Percentiles rank a stretch among this genome's conserved stretches.
Conservation (phyloP, 805 yeast genomes). For the Candida boleticola region DNA sequence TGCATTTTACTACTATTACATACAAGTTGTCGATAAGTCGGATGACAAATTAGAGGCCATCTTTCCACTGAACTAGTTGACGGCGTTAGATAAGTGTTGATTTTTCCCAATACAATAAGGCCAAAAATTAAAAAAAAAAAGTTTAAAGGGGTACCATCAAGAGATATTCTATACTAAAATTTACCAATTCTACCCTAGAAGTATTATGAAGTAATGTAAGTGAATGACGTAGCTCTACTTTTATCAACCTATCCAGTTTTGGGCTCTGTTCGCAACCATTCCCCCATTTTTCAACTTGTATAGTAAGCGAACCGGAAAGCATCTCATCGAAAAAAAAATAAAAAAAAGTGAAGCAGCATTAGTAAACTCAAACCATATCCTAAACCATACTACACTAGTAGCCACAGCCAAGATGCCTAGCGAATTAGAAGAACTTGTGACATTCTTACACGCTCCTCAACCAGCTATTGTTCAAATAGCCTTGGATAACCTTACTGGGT, state of each 20-base stretch:
- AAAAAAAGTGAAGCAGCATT: conserved; percentile 1
- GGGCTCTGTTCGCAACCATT: not conserved
- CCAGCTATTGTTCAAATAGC: conserved; percentile 82
- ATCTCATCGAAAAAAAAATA: conserved; percentile 1
- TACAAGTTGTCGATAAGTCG: conserved; percentile 24
- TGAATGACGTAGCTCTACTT: no score
- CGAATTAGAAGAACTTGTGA: conserved; percentile 58
- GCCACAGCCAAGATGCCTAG: conserved; percentile 46
- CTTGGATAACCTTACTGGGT: conserved; percentile 77
- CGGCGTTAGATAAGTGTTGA: not conserved
- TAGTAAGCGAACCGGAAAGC: no score
- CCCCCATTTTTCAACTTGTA: not conserved
- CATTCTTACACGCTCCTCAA: conserved; percentile 77
- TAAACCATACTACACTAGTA: no score
- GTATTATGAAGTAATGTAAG: no score
- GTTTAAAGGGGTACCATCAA: not conserved
- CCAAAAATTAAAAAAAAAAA: not conserved
- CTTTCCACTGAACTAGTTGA: no score
- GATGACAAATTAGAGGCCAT: conserved; percentile 10
- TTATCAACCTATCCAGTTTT: no score
- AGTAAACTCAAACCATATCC: no score
- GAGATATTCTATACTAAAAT: no score
- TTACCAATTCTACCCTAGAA: no score
- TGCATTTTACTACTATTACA: conserved; percentile 39
- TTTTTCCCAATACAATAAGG: not conserved